Evolutionary conservation across 768 basidiomycete genomes (phyloP).

Genomic region (Boletus barrowsii): DNA sequence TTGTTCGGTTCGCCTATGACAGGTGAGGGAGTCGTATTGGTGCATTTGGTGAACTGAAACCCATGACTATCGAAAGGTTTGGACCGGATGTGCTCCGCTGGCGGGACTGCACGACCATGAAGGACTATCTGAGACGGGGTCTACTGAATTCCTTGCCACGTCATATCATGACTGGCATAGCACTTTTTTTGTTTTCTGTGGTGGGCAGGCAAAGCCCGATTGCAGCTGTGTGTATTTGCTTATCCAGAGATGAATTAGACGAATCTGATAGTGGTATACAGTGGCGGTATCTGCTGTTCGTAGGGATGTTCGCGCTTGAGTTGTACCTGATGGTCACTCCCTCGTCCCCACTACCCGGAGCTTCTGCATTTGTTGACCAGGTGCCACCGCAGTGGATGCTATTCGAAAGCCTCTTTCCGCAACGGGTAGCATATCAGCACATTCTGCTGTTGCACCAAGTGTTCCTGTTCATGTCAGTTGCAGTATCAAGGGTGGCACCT

Average conservation of each 20-base stretch:
- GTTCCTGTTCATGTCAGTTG: slow-evolving; percentile 72
- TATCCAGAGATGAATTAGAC: slow-evolving; percentile 4
- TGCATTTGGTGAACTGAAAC: background rate
- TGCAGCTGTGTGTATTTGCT: slow-evolving; percentile 56
- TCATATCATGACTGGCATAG: slow-evolving; percentile 58
- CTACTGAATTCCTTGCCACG: slow-evolving; percentile 60
- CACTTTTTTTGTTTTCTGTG: slow-evolving; percentile 60
- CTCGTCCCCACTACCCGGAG: slow-evolving; percentile 11
- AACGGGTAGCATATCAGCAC: slow-evolving; percentile 72
- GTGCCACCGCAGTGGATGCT: slow-evolving; percentile 23
- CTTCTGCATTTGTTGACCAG: slow-evolving; percentile 25
- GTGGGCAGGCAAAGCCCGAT: slow-evolving; percentile 58
- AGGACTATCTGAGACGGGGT: slow-evolving; percentile 69
- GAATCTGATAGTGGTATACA: slow-evolving; percentile 30
- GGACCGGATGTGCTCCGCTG: slow-evolving; percentile 71
- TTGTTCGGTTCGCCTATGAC: slow-evolving; percentile 82
- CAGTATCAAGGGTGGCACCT: slow-evolving; percentile 68
- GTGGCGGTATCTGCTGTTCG: slow-evolving; percentile 82
- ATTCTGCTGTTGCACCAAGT: slow-evolving; percentile 73
- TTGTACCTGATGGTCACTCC: slow-evolving; percentile 60
- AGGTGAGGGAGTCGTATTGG: slow-evolving; percentile 44
- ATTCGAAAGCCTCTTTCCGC: slow-evolving; percentile 50
- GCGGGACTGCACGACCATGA: slow-evolving; percentile 62
- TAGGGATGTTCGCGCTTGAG: slow-evolving; percentile 59
- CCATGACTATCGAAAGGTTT: slow-evolving; percentile 47